Percentiles rank a stretch among this genome's conserved stretches.
These are phyloP conservation scores for Scedosporium aurantiacum DNA, from an alignment of 2,329 filamentous ascomycete genomes.

Conservation along the genomic window DNA sequence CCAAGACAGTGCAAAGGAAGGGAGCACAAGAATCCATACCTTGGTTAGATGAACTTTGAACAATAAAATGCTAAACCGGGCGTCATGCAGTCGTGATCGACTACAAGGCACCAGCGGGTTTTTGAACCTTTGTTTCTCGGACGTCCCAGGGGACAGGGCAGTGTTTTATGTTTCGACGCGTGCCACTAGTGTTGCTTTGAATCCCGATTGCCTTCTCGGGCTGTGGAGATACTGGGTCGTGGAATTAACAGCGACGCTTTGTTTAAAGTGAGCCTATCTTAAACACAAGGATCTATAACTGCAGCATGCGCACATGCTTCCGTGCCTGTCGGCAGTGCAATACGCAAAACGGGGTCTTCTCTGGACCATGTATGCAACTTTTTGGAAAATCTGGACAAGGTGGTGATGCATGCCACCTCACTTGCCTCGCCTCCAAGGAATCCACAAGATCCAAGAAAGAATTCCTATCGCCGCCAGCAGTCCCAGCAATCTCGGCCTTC, in stretches of 20 bases:
- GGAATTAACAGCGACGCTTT: no score
- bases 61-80: background rate
- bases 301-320: background rate
- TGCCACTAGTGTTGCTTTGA: no score
- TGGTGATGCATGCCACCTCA: background rate
- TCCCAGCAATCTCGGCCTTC: background rate
- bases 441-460: background rate
- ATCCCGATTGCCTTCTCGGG: no score
- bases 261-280: no score
- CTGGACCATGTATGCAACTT: background rate
- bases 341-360: background rate
- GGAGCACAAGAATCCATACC: slow-evolving; percentile 33
- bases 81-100: no score
- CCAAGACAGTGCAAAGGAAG: slow-evolving; percentile 29
- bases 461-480: background rate
- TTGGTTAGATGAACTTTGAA: slow-evolving; percentile 28
- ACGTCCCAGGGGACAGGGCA: no score
- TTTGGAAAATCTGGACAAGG: background rate
- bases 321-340: background rate
- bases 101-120: no score
- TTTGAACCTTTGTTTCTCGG: no score
- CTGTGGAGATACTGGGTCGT: no score
- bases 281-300: background rate
- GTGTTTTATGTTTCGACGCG: no score
- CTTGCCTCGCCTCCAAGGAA: background rate